Evolutionary conservation across 2,329 filamentous ascomycete species (phyloP), one percentile per base, ranked within the genome.

Genomic region (Blastomyces parvus): DNA sequence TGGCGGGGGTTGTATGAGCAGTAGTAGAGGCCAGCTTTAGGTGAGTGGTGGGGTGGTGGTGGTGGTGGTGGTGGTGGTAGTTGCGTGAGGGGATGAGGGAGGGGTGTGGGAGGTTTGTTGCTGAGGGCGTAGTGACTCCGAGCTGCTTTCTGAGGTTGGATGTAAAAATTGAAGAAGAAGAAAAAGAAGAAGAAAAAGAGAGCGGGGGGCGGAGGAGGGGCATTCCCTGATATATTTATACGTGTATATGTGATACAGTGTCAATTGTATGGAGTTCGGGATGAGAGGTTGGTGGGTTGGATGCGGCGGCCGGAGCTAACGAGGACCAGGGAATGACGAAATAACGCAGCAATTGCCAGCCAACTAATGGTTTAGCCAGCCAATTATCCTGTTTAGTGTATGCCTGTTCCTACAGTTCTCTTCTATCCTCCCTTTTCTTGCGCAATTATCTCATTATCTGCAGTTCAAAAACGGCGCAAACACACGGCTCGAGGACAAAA

Each of bases 151-250:
- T 17, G 13, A 59, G 8, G 13, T 52, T 38, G 27, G 59, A 36
- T n/a, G 46, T 8, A 36, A 36, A 1, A 38, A 38, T 11, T n/a
- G 58, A 52, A 52, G 42, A 25, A 22, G 17, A 46, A 50, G 33
- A 61, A 38, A 17, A 52, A 52, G 42, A 25, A 22, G 17, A 46
- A 50, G 33, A 61, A 38, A 17, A 55, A 25, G 22, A 27, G 42
- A 56, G 27, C 27, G 17, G 48, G 22, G 58, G 64, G 58, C 38
- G 42, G 56, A 57, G 55, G 55, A 59, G 53, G 61, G 61, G 62
- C 64, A 65, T 65, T 60, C 61, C 63, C 58, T 61, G 8, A 2
- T 48, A 56, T 56, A 56, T 58, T 13, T 25, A 58, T 52, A 33
- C 58, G 50, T 57, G 50, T 53, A 59, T 33, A 27, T 19, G n/a